phyloP scores from a whole-genome alignment of 2,329 filamentous ascomycete species.

The Malbranchea cinnamomea region DNA sequence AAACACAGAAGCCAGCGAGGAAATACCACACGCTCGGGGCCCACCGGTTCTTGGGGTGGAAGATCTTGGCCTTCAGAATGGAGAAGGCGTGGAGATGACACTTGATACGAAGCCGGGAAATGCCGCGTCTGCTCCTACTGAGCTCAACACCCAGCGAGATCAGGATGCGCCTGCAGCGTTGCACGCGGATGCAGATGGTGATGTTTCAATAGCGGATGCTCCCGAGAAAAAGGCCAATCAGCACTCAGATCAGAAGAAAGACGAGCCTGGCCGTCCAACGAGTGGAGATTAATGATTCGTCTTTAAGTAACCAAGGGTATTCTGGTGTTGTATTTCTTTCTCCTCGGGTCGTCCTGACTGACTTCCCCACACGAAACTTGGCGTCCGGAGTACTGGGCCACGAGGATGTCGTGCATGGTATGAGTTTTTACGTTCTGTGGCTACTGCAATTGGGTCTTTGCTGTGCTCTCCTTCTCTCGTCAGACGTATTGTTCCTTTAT shows the following conservation, averaged over 20 bases:
- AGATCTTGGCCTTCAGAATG: constrained; percentile 64
- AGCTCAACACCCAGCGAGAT: constrained; percentile 6
- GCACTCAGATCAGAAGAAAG: not conserved
- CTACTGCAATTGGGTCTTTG: too few species aligned
- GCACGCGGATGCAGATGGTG: constrained; percentile 18
- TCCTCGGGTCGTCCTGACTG: not conserved
- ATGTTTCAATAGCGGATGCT: constrained; percentile 24
- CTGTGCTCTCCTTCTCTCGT: too few species aligned
- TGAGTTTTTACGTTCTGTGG: too few species aligned
- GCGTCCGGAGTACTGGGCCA: too few species aligned
- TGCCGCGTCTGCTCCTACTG: constrained; percentile 10
- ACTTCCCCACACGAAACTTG: too few species aligned
- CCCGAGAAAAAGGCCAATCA: not conserved
- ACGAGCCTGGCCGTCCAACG: not conserved
- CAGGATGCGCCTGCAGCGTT: constrained; percentile 9
- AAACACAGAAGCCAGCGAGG: constrained; percentile 37
- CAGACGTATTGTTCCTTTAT: too few species aligned
- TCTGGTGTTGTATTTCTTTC: too few species aligned
- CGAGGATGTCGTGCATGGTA: too few species aligned
- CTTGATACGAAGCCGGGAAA: constrained; percentile 13
- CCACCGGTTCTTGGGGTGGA: constrained; percentile 73
- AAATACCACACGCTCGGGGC: constrained; percentile 62
- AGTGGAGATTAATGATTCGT: too few species aligned
- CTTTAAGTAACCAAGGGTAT: too few species aligned
- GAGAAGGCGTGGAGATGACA: constrained; percentile 30